These are phyloP conservation scores for Lichtheimia ornata DNA, from an alignment of 371 early-diverging fungal species.

Conservation along the genomic window DNA sequence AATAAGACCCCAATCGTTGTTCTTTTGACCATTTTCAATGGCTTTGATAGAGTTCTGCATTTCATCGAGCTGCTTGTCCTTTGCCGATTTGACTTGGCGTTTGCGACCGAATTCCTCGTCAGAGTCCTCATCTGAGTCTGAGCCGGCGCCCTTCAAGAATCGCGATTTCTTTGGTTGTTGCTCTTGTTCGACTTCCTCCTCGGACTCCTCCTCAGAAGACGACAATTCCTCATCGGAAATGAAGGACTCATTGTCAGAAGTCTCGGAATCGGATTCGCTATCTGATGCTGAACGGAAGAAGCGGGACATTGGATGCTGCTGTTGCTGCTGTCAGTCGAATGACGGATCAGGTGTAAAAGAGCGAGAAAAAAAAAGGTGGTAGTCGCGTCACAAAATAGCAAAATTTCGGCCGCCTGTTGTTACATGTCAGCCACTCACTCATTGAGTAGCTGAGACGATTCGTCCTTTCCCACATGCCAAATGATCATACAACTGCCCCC, in stretches of 20 bases:
- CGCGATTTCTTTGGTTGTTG: conserved; percentile 38
- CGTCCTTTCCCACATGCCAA: too few relatives aligned
- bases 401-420: background rate
- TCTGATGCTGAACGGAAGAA: conserved; percentile 67
- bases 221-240: conserved; percentile 57
- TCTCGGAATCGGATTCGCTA: conserved; percentile 55
- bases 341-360: background rate
- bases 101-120: conserved; percentile 74
- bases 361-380: background rate
- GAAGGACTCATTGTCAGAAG: conserved; percentile 62
- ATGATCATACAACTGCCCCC: too few relatives aligned
- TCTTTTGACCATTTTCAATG: conserved; percentile 80
- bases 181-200: conserved; percentile 42
- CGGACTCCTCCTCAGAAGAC: conserved; percentile 50
- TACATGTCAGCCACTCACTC: too few relatives aligned
- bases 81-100: conserved; percentile 78
- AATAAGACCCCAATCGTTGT: conserved; percentile 88
- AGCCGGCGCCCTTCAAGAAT: conserved; percentile 46
- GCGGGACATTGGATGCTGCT: conserved; percentile 42
- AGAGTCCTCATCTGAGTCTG: conserved; percentile 59
- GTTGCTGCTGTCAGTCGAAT: background rate
- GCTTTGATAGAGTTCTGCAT: conserved; percentile 62
- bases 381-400: conserved; percentile 2
- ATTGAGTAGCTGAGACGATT: too few relatives aligned
- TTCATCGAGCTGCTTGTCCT: conserved; percentile 84